phyloP scores from a whole-genome alignment of 768 basidiomycete species.

The Serendipita sp. region DNA sequence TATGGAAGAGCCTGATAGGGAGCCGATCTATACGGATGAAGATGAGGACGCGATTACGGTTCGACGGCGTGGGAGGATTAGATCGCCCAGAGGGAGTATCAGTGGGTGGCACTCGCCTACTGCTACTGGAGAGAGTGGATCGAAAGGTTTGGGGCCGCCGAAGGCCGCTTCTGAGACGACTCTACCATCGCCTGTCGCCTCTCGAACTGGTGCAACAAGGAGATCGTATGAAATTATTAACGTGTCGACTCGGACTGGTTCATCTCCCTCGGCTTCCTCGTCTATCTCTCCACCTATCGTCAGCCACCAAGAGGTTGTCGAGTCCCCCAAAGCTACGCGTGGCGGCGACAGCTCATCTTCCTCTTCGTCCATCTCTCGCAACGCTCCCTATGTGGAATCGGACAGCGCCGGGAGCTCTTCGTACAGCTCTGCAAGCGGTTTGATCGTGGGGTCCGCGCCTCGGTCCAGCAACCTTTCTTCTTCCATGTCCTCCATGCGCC shows the following conservation, averaged over 20 bases:
- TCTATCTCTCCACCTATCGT: not conserved
- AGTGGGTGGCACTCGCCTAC: not conserved
- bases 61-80: not conserved
- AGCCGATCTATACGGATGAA: constrained; percentile 4
- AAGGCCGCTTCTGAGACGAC: not conserved
- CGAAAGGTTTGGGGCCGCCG: not conserved
- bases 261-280: too few species aligned
- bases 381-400: not conserved
- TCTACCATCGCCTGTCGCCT: not conserved
- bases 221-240: not conserved
- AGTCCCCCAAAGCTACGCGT: not conserved
- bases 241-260: not conserved
- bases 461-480: constrained; percentile 1
- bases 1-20: not conserved
- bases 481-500: not conserved
- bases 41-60: constrained; percentile 4
- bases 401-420: not conserved
- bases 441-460: not conserved
- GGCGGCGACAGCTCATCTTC: not conserved
- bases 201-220: not conserved
- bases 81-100: not conserved
- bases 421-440: not conserved
- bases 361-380: not conserved
- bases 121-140: not conserved
- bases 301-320: not conserved